Evolutionary conservation across 495 filamentous ascomycete species (phyloP).

Genomic region (Cercophora scortea): DNA sequence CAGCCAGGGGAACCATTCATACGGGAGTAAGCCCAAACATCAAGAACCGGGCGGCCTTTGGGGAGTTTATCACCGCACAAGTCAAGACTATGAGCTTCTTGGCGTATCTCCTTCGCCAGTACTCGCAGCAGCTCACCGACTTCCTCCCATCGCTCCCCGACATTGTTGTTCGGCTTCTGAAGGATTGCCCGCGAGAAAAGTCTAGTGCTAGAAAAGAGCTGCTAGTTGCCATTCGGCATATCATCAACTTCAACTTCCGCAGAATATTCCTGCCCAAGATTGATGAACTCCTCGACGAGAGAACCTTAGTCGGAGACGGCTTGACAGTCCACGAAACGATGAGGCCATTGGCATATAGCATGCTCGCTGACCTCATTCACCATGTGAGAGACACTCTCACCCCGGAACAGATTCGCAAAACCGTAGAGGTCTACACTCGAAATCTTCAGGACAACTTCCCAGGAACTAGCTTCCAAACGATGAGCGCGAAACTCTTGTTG

Average conservation of each 20-base stretch:
- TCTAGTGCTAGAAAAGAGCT: conserved; percentile 91
- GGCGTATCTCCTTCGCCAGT: conserved; percentile 85
- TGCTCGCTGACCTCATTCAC: conserved; percentile 96
- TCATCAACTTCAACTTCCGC: conserved; percentile 98
- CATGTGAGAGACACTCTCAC: conserved; percentile 82
- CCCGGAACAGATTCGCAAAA: conserved; percentile 84
- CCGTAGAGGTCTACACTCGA: conserved; percentile 93
- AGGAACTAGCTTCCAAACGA: conserved; percentile 97
- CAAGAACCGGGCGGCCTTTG: conserved; percentile 88
- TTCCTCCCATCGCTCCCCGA: conserved; percentile 83
- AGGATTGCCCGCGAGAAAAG: conserved; percentile 91
- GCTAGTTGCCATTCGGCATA: conserved; percentile 91
- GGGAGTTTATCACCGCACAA: conserved; percentile 94
- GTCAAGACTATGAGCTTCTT: conserved; percentile 99
- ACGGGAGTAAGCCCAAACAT: conserved; percentile 92
- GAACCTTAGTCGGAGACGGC: conserved; percentile 90
- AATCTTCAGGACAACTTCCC: conserved; percentile 95
- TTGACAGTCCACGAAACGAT: conserved; percentile 95
- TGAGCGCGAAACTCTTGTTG: conserved; percentile 94
- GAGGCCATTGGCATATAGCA: conserved; percentile 93
- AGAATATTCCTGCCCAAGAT: conserved; percentile 94
- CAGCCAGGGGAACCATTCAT: conserved; percentile 66
- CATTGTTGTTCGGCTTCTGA: conserved; percentile 83
- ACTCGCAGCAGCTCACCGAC: conserved; percentile 78
- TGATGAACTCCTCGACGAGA: conserved; percentile 87